Base-by-base conservation (phyloP, 768 basidiomycete genomes). In the Ramaria sp. region DNA sequence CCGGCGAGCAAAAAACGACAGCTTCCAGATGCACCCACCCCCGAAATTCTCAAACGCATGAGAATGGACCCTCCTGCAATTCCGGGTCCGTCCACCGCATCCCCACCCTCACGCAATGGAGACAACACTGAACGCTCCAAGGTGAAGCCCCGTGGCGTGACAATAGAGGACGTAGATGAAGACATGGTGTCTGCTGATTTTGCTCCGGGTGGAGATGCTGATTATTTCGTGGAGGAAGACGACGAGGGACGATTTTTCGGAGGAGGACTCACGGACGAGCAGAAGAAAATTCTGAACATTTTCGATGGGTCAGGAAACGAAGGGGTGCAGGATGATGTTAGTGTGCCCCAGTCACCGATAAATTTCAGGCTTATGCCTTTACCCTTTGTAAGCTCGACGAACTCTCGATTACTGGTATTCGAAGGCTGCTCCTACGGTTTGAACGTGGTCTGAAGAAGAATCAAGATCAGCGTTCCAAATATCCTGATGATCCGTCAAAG, bases 391-490 rank as follows among this genome's bases (percentile, higher is more conserved):
- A 20, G 30, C 37, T 72, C 27, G 83, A 84, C 61, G 79, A 78
- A 57, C 68, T 94, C 55, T 82, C 83, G 2, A 70, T 88, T 3
- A 79, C 82, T 10, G 73, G 77, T 37, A 77, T 96, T 25, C 78
- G 89, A 54, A 78, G 84, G 63, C 72, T 85, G 53, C 72, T 98
- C 25, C 71, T 88, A 38, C 76, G 79, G 37, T 85, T 99, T 61
- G 94, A 98, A 68, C 79, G 91, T 39, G 82, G 89, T 1, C 84
- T 87, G 20, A 84, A 89, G 66, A 97, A 94, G 71, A 99, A 99
- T 67, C 88, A 94, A 63, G 92, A 94, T 65, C 85, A 95, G 64
- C 77, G 96, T 28, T 94, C 92, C n/a, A 96, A 96, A 67, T 89
- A 88, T 66, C 87, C 90, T 0, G 78, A 88, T 57, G 90, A 97